phyloP scores from a whole-genome alignment of 1,284 basidiomycete species.

The Ganoderma sinense region DNA sequence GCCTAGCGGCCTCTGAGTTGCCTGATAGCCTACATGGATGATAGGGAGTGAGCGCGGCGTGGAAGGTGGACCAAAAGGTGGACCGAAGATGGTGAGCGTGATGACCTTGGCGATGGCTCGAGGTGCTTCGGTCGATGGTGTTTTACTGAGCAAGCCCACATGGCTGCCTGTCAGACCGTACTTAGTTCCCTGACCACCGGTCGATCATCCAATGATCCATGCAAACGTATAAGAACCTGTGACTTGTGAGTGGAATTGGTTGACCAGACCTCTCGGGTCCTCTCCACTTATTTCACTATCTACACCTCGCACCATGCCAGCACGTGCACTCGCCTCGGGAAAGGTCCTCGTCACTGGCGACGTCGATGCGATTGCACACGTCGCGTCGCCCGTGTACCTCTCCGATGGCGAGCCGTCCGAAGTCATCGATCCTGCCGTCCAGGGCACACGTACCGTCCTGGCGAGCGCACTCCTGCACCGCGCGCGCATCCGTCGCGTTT shows the following conservation, averaged over 20 bases:
- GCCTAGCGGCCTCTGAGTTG: too few relatives aligned
- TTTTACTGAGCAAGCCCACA: background rate
- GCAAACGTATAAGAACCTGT: background rate
- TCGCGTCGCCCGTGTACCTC: constrained; percentile 50
- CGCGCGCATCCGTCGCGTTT: constrained; percentile 67
- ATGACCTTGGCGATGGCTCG: too few relatives aligned
- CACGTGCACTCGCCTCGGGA: background rate
- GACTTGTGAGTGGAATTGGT: background rate
- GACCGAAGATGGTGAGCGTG: background rate
- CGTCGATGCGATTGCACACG: constrained; percentile 52
- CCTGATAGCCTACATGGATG: too few relatives aligned
- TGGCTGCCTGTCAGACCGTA: background rate
- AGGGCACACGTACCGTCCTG: constrained; percentile 35
- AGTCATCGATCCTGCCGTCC: constrained; percentile 40
- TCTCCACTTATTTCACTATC: background rate
- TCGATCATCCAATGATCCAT: background rate
- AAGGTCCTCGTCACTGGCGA: constrained; percentile 28
- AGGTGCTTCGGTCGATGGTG: too few relatives aligned
- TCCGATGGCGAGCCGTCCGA: constrained; percentile 44
- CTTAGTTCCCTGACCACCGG: background rate
- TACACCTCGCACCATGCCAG: constrained; percentile 29
- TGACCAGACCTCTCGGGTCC: too few relatives aligned
- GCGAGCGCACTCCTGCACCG: constrained; percentile 32
- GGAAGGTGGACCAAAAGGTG: too few relatives aligned
- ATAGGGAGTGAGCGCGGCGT: too few relatives aligned